phyloP scores from a whole-genome alignment of 495 filamentous ascomycete genomes.

The Pyrenula aspistea region DNA sequence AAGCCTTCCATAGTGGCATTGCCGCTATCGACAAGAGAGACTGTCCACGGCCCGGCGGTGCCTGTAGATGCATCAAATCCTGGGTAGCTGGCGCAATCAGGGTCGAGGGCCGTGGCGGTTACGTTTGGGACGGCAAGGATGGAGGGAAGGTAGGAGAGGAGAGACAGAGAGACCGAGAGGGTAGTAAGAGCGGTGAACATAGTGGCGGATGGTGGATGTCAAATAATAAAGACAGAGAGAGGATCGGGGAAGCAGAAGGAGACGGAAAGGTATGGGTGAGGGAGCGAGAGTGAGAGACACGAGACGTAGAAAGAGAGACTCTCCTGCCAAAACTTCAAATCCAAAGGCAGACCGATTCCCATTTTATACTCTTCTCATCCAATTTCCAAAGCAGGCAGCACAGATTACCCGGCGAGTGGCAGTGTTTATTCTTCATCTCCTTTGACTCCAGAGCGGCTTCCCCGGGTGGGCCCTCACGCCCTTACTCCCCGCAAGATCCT shows the following conservation, averaged over 20 bases:
- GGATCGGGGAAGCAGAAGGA: neutral
- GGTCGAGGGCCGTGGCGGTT: constrained; percentile 10
- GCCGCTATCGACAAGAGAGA: constrained; percentile 13
- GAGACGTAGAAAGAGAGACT: neutral
- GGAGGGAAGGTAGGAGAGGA: constrained; percentile 9
- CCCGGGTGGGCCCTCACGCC: no score
- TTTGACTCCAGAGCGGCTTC: no score
- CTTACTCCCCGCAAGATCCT: no score
- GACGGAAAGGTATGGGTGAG: neutral
- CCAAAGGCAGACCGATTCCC: neutral
- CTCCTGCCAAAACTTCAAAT: neutral
- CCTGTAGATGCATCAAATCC: constrained; percentile 13
- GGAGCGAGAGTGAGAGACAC: neutral
- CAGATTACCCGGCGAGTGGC: no score
- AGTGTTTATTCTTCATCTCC: no score
- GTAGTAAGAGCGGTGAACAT: neutral
- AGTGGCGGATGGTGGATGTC: no score
- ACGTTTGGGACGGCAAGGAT: constrained; percentile 14
- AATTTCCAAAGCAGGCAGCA: neutral
- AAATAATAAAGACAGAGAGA: neutral
- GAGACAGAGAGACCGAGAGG: neutral
- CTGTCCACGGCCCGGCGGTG: constrained; percentile 16
- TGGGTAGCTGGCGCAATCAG: constrained; percentile 16
- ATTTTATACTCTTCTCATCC: neutral
- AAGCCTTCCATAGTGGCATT: constrained; percentile 18